A percentile compares a stretch with the other conserved stretches of the same genome.
phyloP scores from a whole-genome alignment of 1,139 yeast species.

The Kazachstania sp. region DNA sequence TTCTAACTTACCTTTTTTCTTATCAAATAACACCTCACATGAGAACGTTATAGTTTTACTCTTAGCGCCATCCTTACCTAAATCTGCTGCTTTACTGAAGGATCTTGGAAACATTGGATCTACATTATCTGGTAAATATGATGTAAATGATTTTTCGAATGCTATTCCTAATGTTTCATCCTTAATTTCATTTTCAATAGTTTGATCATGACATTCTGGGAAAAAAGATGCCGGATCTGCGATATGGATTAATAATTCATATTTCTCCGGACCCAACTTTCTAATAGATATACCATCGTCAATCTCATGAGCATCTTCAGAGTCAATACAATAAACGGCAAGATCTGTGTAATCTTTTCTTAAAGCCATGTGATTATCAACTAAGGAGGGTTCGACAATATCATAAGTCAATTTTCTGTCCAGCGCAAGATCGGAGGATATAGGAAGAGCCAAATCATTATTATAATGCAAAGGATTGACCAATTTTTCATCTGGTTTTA shows the following conservation, averaged over 20 bases:
- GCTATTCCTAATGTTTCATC: constrained; percentile 53
- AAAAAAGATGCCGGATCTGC: constrained; percentile 77
- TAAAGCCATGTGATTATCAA: constrained; percentile 21
- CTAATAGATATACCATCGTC: constrained; percentile 83
- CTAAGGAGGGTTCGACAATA: constrained; percentile 37
- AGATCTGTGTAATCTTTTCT: constrained; percentile 40
- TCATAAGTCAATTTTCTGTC: constrained; percentile 17
- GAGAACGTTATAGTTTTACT: constrained; percentile 47
- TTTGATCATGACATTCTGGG: constrained; percentile 19
- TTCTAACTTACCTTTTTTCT: constrained; percentile 19
- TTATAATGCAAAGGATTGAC: constrained; percentile 18
- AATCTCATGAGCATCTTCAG: constrained; percentile 73
- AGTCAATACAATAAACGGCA: constrained; percentile 79
- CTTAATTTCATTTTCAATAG: constrained; percentile 29
- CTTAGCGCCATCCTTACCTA: constrained; percentile 41
- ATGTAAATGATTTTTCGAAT: constrained; percentile 52
- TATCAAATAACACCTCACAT: constrained; percentile 30
- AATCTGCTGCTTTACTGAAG: constrained; percentile 46
- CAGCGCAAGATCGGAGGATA: constrained; percentile 11
- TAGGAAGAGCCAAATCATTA: constrained; percentile 17
- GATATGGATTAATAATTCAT: constrained; percentile 58
- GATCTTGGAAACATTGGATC: constrained; percentile 64
- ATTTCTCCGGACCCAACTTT: constrained; percentile 28
- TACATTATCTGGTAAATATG: constrained; percentile 63
- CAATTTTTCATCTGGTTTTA: constrained; percentile 7